Evolutionary conservation across 345 rosid genomes (phyloP).

Genomic region (Melastoma malabathricum): DNA sequence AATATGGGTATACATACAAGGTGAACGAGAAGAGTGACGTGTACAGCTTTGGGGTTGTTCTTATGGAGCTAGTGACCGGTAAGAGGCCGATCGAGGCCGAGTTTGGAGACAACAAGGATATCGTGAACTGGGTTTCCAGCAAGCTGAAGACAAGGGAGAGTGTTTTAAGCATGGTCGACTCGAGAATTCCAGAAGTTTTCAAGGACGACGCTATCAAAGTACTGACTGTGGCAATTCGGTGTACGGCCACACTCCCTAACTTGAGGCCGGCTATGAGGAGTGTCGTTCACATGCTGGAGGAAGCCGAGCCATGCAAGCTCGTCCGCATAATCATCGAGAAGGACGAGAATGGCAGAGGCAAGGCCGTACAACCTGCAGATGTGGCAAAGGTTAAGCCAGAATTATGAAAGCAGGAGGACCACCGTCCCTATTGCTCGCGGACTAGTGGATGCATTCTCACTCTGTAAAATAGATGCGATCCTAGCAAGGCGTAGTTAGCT

Average conservation of each 20-base stretch:
- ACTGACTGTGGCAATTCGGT: constrained; percentile 11
- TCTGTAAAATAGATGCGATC: too few species aligned
- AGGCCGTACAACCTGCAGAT: neutral
- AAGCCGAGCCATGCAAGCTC: constrained; percentile 11
- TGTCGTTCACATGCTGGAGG: constrained; percentile 15
- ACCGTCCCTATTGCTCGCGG: too few species aligned
- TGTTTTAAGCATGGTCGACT: constrained; percentile 8
- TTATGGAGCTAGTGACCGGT: constrained; percentile 15
- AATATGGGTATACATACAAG: constrained; percentile 12
- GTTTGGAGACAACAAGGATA: constrained; percentile 12
- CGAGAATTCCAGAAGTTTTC: constrained; percentile 5
- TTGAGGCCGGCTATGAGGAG: constrained; percentile 13
- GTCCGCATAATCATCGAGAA: constrained; percentile 7
- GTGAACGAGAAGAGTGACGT: constrained; percentile 16
- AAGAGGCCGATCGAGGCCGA: constrained; percentile 8
- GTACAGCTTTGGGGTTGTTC: constrained; percentile 18
- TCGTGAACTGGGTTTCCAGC: constrained; percentile 14
- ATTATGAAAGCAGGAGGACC: neutral
- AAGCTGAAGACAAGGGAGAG: constrained; percentile 8
- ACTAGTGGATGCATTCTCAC: too few species aligned
- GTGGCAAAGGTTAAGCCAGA: constrained; percentile 6
- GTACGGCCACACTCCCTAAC: constrained; percentile 8
- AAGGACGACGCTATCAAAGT: constrained; percentile 10
- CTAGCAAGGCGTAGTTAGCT: too few species aligned
- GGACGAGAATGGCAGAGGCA: constrained; percentile 4